Base-by-base conservation (phyloP, 1,284 basidiomycete genomes). In the Athelia psychrophila region DNA sequence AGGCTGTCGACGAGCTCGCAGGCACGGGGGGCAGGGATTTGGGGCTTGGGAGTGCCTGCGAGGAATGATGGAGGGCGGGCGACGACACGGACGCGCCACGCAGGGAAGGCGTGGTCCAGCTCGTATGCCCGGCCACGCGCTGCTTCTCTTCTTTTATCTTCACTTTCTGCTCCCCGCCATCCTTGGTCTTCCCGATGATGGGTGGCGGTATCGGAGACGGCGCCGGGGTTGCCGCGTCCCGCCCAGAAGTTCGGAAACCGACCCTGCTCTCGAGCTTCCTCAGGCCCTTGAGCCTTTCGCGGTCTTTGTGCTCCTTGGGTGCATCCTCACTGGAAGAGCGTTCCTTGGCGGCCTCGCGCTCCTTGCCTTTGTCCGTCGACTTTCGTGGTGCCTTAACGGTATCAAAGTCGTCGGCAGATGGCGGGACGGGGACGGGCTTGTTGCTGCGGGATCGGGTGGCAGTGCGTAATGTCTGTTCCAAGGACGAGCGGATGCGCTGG, bases 51-150 rank as follows among this genome's bases (percentile, higher is more conserved):
- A 76, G 62, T 32, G 77, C 69, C 65, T 79, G 76, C 47, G 80
- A 78, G 45, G 76, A 78, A 51, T 83, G 72, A 60, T 84, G 81
- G 50, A 89, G 66, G 24, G 82, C 76, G 52, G 86, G 86, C 23
- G 86, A 87, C 55, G 87, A 89, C 73, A 84, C 77, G 48, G 86
- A 86, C 49, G 79, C 86, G 57, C 79, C 77, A 53, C 81, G 77
- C 55, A 88, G 66, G 49, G 84, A 85, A 49, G 86, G 86, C 48
- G 81, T 76, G 57, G 77, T 69, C 70, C 80, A 87, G 62, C 73
- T 76, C 50, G 79, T 76, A 61, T 75, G 74, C 50, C 80, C 83
- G 52, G 79, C 77, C 55, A 71, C 68, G 60, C 77, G 75, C 59
- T 68, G 68, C 55, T 68, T 69, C 56, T 68, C 63, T 49, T 67